Evolutionary conservation across 2,329 filamentous ascomycete species (phyloP), one percentile per base, ranked within the genome.

Genomic region (Aureobasidium musti): DNA sequence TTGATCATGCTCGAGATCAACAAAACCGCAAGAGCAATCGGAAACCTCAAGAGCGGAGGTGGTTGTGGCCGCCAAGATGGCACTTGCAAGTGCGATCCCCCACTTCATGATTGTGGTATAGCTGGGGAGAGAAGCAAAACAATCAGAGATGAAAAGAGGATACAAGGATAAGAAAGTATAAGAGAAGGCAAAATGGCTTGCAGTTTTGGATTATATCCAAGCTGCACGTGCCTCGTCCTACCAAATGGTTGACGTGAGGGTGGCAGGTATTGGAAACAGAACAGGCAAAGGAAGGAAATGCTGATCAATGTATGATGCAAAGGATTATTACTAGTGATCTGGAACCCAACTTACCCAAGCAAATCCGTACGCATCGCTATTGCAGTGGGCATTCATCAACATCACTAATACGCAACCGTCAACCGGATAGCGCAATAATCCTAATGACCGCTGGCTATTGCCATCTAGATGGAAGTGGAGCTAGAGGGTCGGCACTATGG

Each of bases 1-100:
- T 21, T 76, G 70, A 10, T 75, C 70, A 2, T 77, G 78, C 8
- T 70, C 67, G 0, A 71, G 67, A 68, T 83, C 81, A 66, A 77
- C 77, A 67, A 79, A 83, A 14, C 82, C 82, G 69, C 82, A 83
- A 30, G 76, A 74, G 68, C 82, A 83, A 66, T 77, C 69, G 3
- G 52, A 49, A 8, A 66, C 45, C n/a, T 59, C 53, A 33, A 35
- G 19, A 5, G 59, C 59, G 43, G 59, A 50, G 5, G 57, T 47
- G 1, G 59, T 35, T n/a, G 30, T 63, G 33, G 43, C 59, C 33
- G 60, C 60, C 17, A 64, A 19, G 35, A 64, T 64, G 14, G 49
- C 60, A 43, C 33, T 64, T 43, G 60, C 35, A 1, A 53, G 49
- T 41, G 35, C 60, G 2, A 53, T 41, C 60, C 60, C 37, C 60